phyloP scores from a whole-genome alignment of 768 basidiomycete genomes.

The Boletales sp. region DNA sequence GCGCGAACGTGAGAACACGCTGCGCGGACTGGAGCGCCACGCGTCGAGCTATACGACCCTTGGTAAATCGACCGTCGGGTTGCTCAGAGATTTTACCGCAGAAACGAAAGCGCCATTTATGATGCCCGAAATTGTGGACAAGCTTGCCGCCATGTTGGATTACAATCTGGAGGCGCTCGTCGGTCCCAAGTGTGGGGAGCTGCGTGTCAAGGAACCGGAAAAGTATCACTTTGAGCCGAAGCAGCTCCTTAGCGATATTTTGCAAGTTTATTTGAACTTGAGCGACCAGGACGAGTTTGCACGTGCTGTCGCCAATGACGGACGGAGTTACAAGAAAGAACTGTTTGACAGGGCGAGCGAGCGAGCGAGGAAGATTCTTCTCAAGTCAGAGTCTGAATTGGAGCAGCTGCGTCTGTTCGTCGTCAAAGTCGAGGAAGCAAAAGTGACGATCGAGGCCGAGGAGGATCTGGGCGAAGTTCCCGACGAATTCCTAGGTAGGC shows the following conservation, averaged over 20 bases:
- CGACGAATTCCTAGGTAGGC: conserved; percentile 89
- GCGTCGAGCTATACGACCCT: conserved; percentile 86
- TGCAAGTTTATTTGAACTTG: conserved; percentile 89
- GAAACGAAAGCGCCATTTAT: conserved; percentile 92
- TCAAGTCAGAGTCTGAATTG: conserved; percentile 81
- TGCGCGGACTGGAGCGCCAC: conserved; percentile 79
- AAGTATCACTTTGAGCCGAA: conserved; percentile 89
- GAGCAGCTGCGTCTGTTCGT: conserved; percentile 67
- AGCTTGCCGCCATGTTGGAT: conserved; percentile 94
- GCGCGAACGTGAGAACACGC: conserved; percentile 75
- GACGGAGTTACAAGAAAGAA: conserved; percentile 82
- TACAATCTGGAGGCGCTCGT: conserved; percentile 89
- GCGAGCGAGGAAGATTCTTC: conserved; percentile 53
- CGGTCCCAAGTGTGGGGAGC: conserved; percentile 83
- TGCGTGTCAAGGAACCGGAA: conserved; percentile 81
- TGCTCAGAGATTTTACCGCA: conserved; percentile 89
- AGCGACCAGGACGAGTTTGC: conserved; percentile 77
- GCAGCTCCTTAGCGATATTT: conserved; percentile 75
- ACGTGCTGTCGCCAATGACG: conserved; percentile 88
- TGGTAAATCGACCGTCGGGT: conserved; percentile 83
- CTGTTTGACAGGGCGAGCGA: conserved; percentile 77
- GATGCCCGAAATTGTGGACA: conserved; percentile 93
- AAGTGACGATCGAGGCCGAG: conserved; percentile 77
- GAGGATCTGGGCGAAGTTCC: conserved; percentile 91
- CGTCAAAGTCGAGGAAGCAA: conserved; percentile 78